Evolutionary conservation across 805 yeast species (phyloP).

Genomic region (Myxozyma sirexii): DNA sequence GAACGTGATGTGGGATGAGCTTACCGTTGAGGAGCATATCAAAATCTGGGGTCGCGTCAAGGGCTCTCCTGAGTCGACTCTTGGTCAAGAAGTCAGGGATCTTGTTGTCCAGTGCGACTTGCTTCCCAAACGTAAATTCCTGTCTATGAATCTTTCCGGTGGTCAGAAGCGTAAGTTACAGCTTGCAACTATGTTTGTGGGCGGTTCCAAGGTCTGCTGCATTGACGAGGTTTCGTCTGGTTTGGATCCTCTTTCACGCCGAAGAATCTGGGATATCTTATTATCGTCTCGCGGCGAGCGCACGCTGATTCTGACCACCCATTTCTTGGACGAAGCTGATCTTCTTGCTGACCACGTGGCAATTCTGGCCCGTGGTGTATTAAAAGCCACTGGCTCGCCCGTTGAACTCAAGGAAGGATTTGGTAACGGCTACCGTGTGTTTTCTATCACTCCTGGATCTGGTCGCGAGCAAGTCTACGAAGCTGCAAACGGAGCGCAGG

Average conservation of each 20-base stretch:
- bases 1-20: slow-evolving; percentile 44
- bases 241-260: slow-evolving; percentile 43
- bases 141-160: slow-evolving; percentile 40
- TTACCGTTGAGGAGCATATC: slow-evolving; percentile 43
- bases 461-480: slow-evolving; percentile 38
- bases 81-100: slow-evolving; percentile 28
- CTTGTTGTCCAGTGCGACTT: slow-evolving; percentile 42
- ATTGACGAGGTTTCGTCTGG: slow-evolving; percentile 47
- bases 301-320: slow-evolving; percentile 43
- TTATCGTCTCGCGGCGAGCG: slow-evolving; percentile 39
- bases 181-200: slow-evolving; percentile 44
- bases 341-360: slow-evolving; percentile 43
- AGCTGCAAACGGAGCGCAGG: slow-evolving; percentile 35
- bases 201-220: slow-evolving; percentile 44
- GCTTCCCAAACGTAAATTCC: slow-evolving; percentile 34
- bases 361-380: slow-evolving; percentile 41
- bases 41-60: slow-evolving; percentile 43
- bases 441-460: slow-evolving; percentile 37
- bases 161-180: slow-evolving; percentile 46
- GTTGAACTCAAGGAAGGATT: slow-evolving; percentile 41
- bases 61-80: slow-evolving; percentile 34
- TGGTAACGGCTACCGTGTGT: slow-evolving; percentile 43
- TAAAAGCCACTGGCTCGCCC: slow-evolving; percentile 42
- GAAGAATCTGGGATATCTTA: slow-evolving; percentile 45
- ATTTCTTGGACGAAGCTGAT: slow-evolving; percentile 46